Evolutionary conservation across 768 basidiomycete species (phyloP), one percentile per base, ranked within the genome.

Genomic region (Cyclocybe cylindracea): DNA sequence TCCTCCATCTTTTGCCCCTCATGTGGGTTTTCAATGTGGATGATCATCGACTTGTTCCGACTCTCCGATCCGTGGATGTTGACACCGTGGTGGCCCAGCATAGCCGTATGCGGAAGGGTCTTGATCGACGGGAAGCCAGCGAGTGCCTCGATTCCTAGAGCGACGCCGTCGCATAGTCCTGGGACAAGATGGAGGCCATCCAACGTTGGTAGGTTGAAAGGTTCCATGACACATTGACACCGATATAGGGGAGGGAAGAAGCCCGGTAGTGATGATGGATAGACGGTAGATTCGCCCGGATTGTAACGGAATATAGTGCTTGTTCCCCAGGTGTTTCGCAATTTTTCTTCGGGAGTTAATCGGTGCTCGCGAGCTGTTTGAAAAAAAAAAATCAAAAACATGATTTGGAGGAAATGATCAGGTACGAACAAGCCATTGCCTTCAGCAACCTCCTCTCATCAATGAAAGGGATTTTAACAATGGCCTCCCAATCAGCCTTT

Each of bases 401-500:
- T 34, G 14, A 14, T 10, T 10, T 9, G 31, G 36, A 31, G 46
- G 35, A 42, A 34, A 44, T 9, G 33, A 16, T 10, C 53, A n/a
- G 34, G 38, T 9, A 57, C 85, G 61, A 66, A 91, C 92, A 70
- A 32, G 76, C 71, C 96, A 99, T 98, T 3, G 95, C 91, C 32
- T 74, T 74, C 32, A 97, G 71, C 16, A 99, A 66, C 46, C 92
- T 78, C 9, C 71, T 59, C 66, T 95, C 85, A 41, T 97, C 86
- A 54, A 99, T 98, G 69, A 99, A 99, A 0, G 97, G 97, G 58
- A 99, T 98, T 73, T 98, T 98, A 48, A 99, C 94, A 45, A 98
- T 84, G 0, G 97, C 96, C 68, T 99, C 97, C 97, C 97, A 99
- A 19, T 98, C 96, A 59, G 89, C 87, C 67, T 94, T 98, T 80